phyloP scores from a whole-genome alignment of 148 eudicot species.

The Camellia granthamiana region DNA sequence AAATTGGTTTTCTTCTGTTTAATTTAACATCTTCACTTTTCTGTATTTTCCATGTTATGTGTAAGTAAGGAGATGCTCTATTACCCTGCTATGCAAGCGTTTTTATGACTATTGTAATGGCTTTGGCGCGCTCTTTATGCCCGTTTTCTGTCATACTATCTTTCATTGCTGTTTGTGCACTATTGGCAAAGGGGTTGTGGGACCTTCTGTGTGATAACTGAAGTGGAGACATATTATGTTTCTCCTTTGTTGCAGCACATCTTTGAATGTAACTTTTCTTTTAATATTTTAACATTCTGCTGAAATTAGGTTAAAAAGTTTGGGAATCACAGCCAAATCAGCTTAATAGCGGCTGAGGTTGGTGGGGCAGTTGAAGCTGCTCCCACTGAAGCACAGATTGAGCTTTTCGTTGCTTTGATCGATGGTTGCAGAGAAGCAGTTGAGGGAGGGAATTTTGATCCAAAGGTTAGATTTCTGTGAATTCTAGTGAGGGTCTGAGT shows the following conservation, averaged over 20 bases:
- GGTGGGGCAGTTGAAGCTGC: slow-evolving; percentile 92
- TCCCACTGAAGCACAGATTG: slow-evolving; percentile 85
- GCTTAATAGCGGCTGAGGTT: slow-evolving; percentile 76
- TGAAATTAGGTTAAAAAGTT: slow-evolving; percentile 82
- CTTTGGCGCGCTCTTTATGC: not conserved
- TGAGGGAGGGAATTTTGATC: slow-evolving; percentile 56
- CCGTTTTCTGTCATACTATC: not conserved
- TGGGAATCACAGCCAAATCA: slow-evolving; percentile 84
- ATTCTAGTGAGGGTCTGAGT: not conserved
- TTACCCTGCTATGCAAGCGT: not conserved
- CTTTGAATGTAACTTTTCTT: not conserved
- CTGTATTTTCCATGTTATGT: not conserved
- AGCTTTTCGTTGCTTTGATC: slow-evolving; percentile 80
- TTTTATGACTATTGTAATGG: not conserved
- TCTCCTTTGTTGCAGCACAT: not conserved
- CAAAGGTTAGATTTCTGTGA: slow-evolving; percentile 47
- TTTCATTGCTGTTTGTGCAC: not conserved
- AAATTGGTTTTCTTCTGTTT: not conserved
- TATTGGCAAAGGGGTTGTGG: not conserved
- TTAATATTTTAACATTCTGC: not conserved
- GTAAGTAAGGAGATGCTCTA: not conserved
- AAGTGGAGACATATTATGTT: slow-evolving; percentile 3
- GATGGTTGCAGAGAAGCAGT: slow-evolving; percentile 95
- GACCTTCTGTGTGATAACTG: not conserved
- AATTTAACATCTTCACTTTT: not conserved